Percentiles rank a stretch among this genome's conserved stretches.
phyloP scores from a whole-genome alignment of 192 early-diverging fungal genomes.

The Dissophora globulifera region DNA sequence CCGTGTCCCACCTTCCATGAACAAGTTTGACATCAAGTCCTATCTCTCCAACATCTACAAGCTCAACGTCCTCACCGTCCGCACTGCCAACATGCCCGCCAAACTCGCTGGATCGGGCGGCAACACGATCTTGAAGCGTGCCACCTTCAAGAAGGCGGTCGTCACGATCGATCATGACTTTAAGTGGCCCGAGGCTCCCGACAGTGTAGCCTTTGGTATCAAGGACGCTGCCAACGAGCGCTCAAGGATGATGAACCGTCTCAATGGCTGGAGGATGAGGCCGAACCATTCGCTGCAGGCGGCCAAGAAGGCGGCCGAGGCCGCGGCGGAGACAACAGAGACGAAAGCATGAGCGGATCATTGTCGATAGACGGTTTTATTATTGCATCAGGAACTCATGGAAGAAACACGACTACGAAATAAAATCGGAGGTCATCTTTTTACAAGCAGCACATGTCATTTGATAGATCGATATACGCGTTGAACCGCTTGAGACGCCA shows the following conservation, averaged over 20 bases:
- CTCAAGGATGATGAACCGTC: conserved; percentile 56
- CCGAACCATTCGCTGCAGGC: conserved; percentile 49
- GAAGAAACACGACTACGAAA: too few species aligned
- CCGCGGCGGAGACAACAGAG: conserved; percentile 35
- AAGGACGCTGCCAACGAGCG: conserved; percentile 54
- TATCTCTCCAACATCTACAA: conserved; percentile 89
- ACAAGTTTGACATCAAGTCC: conserved; percentile 94
- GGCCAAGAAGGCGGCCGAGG: conserved; percentile 52
- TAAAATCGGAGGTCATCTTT: too few species aligned
- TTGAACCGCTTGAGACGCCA: too few species aligned
- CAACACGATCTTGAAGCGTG: conserved; percentile 38
- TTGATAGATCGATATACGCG: too few species aligned
- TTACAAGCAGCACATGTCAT: too few species aligned
- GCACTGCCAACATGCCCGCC: conserved; percentile 90
- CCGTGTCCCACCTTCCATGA: conserved; percentile 86
- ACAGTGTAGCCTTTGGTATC: conserved; percentile 53
- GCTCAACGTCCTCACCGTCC: conserved; percentile 83
- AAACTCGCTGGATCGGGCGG: conserved; percentile 54
- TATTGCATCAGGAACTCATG: background rate
- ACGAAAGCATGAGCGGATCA: conserved; percentile 41
- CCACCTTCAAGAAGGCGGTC: conserved; percentile 69
- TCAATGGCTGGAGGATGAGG: conserved; percentile 67
- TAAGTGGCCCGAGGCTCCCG: conserved; percentile 58
- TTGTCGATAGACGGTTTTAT: too few species aligned
- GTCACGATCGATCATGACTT: conserved; percentile 65